These are phyloP conservation scores for Colletotrichum cordylinicola DNA, from an alignment of 2,329 filamentous ascomycete genomes.

Conservation along the genomic window DNA sequence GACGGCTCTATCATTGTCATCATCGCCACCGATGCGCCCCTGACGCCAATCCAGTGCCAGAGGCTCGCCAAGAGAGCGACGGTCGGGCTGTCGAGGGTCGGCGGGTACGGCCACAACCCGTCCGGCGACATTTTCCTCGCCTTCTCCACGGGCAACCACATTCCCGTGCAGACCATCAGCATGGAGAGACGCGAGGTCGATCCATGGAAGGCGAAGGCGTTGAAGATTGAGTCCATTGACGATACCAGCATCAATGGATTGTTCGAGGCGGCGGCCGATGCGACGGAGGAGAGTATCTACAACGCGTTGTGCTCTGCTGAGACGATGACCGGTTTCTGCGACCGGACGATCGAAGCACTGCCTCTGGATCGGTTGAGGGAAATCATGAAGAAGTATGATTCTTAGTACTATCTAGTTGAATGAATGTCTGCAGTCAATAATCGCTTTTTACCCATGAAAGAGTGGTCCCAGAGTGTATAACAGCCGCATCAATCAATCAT, in stretches of 20 bases:
- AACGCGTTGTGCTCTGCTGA: slow-evolving; percentile 68
- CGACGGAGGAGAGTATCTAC: slow-evolving; percentile 69
- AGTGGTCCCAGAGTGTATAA: not conserved
- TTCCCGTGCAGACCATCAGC: slow-evolving; percentile 48
- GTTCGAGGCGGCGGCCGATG: slow-evolving; percentile 67
- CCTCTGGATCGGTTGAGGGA: slow-evolving; percentile 51
- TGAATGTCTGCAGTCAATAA: not conserved
- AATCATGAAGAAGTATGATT: slow-evolving; percentile 45
- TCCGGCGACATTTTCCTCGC: slow-evolving; percentile 73
- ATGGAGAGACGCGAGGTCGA: slow-evolving; percentile 39
- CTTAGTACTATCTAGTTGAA: not conserved
- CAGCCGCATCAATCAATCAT: not conserved
- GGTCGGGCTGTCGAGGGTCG: slow-evolving; percentile 64
- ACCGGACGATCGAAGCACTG: slow-evolving; percentile 53
- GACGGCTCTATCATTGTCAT: slow-evolving; percentile 68
- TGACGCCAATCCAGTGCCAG: slow-evolving; percentile 62
- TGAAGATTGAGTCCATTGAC: slow-evolving; percentile 53
- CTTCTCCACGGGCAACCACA: slow-evolving; percentile 65
- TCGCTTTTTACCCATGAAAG: not conserved
- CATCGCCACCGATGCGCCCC: slow-evolving; percentile 64
- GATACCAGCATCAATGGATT: slow-evolving; percentile 66
- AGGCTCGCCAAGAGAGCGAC: slow-evolving; percentile 66
- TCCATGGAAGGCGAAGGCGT: slow-evolving; percentile 40
- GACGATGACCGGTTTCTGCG: slow-evolving; percentile 60
- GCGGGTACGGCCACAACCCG: slow-evolving; percentile 65